Evolutionary conservation across 1,284 basidiomycete genomes (phyloP).

Genomic region (Cerioporus squamosus): DNA sequence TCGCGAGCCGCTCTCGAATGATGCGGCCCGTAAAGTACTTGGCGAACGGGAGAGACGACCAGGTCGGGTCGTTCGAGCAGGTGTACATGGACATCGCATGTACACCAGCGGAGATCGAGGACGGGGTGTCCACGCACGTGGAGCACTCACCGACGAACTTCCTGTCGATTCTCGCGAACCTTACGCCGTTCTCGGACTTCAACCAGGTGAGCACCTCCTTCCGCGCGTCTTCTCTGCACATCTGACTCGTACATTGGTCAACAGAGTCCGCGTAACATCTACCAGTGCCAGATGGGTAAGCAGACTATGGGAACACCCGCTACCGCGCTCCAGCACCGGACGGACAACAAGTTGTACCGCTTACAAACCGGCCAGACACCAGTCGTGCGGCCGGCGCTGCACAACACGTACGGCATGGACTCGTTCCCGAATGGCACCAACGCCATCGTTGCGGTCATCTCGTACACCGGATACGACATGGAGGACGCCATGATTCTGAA

Average conservation of each 20-base stretch:
- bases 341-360: slow-evolving; percentile 98
- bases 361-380: slow-evolving; percentile 96
- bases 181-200: slow-evolving; percentile 93
- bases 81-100: slow-evolving; percentile 99
- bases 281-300: slow-evolving; percentile 98
- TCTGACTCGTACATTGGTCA: neutral
- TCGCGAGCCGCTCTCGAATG: slow-evolving; percentile 90
- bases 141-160: slow-evolving; percentile 97
- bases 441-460: slow-evolving; percentile 98
- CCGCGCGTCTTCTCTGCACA: neutral
- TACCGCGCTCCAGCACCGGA: slow-evolving; percentile 88
- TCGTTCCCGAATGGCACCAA: slow-evolving; percentile 99
- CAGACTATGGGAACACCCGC: slow-evolving; percentile 99
- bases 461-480: slow-evolving; percentile 99
- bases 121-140: slow-evolving; percentile 85
- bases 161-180: slow-evolving; percentile 86
- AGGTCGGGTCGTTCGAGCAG: slow-evolving; percentile 97
- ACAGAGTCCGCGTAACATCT: slow-evolving; percentile 85
- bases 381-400: slow-evolving; percentile 89
- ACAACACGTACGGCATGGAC: slow-evolving; percentile 99
- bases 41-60: slow-evolving; percentile 85
- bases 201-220: slow-evolving; percentile 70
- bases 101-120: slow-evolving; percentile 87
- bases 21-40: slow-evolving; percentile 98
- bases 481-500: slow-evolving; percentile 99